A percentile compares a stretch with the other conserved stretches of the same genome.
Evolutionary conservation across 495 filamentous ascomycete genomes (phyloP).

Genomic region (Lepidopterella palustris): DNA sequence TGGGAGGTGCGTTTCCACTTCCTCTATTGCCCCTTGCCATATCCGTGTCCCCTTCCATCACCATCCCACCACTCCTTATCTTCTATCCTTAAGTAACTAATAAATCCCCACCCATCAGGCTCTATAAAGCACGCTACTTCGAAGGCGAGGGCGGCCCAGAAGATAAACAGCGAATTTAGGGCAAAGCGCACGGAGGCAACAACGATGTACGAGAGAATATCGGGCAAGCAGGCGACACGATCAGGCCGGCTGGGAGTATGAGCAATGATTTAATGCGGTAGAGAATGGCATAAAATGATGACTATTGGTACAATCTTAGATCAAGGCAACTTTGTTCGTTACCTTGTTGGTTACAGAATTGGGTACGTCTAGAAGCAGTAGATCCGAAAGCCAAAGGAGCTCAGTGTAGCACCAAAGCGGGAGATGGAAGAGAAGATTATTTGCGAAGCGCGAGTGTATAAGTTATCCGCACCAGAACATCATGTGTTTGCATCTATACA

Average conservation of each 20-base stretch:
- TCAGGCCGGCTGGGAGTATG: neutral
- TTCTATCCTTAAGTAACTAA: neutral
- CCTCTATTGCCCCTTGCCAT: neutral
- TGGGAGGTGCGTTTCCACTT: constrained; percentile 24
- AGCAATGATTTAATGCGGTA: neutral
- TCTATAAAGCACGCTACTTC: constrained; percentile 45
- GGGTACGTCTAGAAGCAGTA: neutral
- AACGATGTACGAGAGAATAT: constrained; percentile 42
- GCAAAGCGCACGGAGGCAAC: constrained; percentile 39
- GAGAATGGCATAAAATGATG: neutral
- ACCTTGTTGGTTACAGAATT: too few species aligned
- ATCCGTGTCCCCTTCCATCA: neutral
- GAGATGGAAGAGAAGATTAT: neutral
- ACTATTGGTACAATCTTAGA: neutral
- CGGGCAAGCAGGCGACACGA: constrained; percentile 6
- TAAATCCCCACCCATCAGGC: constrained; percentile 3
- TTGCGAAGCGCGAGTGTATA: neutral
- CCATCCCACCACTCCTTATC: neutral
- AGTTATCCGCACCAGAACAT: neutral
- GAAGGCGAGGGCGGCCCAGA: constrained; percentile 49
- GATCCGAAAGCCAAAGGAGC: neutral
- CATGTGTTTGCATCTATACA: neutral
- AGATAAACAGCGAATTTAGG: constrained; percentile 40
- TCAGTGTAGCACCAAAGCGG: neutral
- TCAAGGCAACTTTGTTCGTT: neutral